Evolutionary conservation across 306 rosid species (phyloP).

Genomic region (Prunus kanzakura): DNA sequence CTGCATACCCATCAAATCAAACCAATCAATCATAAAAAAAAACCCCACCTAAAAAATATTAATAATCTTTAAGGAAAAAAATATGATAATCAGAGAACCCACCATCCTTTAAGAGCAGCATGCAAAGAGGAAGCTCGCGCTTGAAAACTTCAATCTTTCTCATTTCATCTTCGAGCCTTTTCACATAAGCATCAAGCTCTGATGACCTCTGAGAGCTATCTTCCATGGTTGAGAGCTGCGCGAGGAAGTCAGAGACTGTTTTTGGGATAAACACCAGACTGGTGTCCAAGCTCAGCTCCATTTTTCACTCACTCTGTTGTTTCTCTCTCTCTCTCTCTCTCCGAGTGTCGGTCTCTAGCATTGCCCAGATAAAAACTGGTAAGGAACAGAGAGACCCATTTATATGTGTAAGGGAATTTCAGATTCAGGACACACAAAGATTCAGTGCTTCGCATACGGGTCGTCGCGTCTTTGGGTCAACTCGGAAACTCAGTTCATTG

Average conservation of each 20-base stretch:
- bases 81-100: background rate
- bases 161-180: constrained; percentile 65
- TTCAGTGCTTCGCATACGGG: constrained; percentile 45
- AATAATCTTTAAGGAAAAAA: background rate
- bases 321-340: background rate
- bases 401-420: constrained; percentile 26
- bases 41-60: background rate
- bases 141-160: constrained; percentile 69
- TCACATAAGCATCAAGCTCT: constrained; percentile 44
- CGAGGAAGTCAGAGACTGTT: constrained; percentile 49
- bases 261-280: constrained; percentile 46
- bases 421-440: constrained; percentile 64
- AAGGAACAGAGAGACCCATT: constrained; percentile 33
- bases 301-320: background rate
- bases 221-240: constrained; percentile 30
- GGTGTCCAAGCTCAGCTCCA: constrained; percentile 64
- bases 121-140: constrained; percentile 82
- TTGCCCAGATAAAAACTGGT: constrained; percentile 23
- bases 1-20: constrained; percentile 32
- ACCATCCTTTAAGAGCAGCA: constrained; percentile 71
- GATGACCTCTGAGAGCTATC: constrained; percentile 33
- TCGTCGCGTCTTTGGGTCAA: constrained; percentile 62
- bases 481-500: constrained; percentile 27
- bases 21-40: background rate
- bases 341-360: background rate